Evolutionary conservation across 805 yeast species (phyloP), one percentile per base, ranked within the genome.

Genomic region (Barnettozyma wickerhamii): DNA sequence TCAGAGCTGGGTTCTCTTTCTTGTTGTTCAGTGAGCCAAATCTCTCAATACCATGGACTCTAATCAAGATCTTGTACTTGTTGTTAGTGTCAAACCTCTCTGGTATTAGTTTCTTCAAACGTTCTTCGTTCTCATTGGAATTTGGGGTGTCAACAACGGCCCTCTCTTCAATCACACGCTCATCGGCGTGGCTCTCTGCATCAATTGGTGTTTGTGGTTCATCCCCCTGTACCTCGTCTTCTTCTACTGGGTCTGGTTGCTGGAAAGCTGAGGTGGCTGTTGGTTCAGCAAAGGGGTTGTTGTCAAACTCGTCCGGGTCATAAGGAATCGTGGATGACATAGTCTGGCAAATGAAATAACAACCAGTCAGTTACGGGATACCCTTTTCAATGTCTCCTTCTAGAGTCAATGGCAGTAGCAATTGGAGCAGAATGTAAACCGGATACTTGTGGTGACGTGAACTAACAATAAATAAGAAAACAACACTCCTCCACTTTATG

Each of bases 1-100:
- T 73, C 41, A 91, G 65, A 7, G 85, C 80, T 5, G 96, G 96
- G 52, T 88, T 87, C 43, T 82, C 88, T 37, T 73, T 74, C 57
- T 79, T 82, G 43, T 77, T 75, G 7, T 62, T 55, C 4, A 56
- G 37, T 5, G 64, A 63, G 0, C 79, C 81, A 42, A 72, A 74
- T 51, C 81, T 74, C 60, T 90, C 97, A 36, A 93, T 66, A 12
- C 75, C 84, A 2, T 74, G 72, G 4, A 91, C 80, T 38, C 71
- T 75, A 24, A 86, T 69, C 1, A 55, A 53, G 31, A 91, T 61
- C 41, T 64, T 66, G 52, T 64, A 64, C 36, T 65, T 61, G 23
- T 54, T 58, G 43, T 37, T 46, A 23, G 23, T 37, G 31, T 49
- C 58, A 36, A 20, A 37, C 4, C 63, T 50, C 31, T 56, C 63